These are phyloP conservation scores for Cryphonectria parasitica DNA, from an alignment of 2,329 filamentous ascomycete genomes.

Conservation along the genomic window DNA sequence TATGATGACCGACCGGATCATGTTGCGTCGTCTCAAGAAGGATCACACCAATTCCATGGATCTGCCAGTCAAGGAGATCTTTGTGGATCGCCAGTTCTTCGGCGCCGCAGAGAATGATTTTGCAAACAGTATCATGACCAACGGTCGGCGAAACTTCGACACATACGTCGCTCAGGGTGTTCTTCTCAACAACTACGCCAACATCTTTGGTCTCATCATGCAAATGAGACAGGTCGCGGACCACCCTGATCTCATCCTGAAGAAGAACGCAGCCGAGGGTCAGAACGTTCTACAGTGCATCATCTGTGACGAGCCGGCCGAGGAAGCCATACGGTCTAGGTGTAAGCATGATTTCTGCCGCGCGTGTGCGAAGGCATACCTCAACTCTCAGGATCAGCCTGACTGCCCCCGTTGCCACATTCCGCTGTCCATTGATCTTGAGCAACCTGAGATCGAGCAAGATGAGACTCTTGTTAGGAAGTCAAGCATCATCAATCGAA, in stretches of 20 bases:
- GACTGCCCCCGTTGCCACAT: constrained; percentile 95
- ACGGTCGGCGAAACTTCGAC: constrained; percentile 84
- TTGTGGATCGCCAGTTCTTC: constrained; percentile 94
- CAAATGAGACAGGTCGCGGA: constrained; percentile 98
- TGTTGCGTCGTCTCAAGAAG: constrained; percentile 92
- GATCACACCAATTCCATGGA: constrained; percentile 96
- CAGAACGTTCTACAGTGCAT: constrained; percentile 91
- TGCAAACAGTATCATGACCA: constrained; percentile 93
- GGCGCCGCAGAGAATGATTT: constrained; percentile 96
- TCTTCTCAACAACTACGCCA: constrained; percentile 95
- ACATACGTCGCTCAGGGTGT: constrained; percentile 95
- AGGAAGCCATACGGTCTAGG: constrained; percentile 88
- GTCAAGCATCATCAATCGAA: constrained; percentile 96
- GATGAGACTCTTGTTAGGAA: constrained; percentile 88
- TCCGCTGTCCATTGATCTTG: constrained; percentile 83
- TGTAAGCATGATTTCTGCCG: constrained; percentile 95
- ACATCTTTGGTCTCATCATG: constrained; percentile 99
- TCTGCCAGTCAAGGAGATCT: constrained; percentile 90
- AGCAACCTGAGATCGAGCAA: constrained; percentile 94
- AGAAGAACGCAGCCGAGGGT: constrained; percentile 82
- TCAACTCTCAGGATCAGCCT: constrained; percentile 74
- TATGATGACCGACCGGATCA: constrained; percentile 88
- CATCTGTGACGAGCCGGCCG: constrained; percentile 94
- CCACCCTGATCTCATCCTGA: constrained; percentile 90
- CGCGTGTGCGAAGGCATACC: constrained; percentile 77